phyloP scores from a whole-genome alignment of 805 yeast genomes.

The Maudiozyma serrabonitensis region DNA sequence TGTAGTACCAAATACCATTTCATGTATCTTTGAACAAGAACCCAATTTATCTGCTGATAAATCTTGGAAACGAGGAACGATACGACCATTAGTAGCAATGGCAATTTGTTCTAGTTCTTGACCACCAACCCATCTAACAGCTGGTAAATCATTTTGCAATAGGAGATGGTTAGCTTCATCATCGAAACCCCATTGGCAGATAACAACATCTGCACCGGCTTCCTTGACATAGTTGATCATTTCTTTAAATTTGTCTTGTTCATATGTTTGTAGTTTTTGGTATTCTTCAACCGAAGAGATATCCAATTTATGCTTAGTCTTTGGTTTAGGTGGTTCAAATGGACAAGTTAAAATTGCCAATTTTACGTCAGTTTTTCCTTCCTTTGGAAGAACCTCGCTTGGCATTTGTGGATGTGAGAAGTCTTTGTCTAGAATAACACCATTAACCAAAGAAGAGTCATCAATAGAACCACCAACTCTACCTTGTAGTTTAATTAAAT shows the following conservation, averaged over 20 bases:
- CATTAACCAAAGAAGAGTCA: slow-evolving; percentile 76
- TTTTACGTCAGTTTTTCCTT: slow-evolving; percentile 51
- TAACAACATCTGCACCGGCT: slow-evolving; percentile 91
- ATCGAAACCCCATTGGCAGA: slow-evolving; percentile 99
- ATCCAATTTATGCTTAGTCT: slow-evolving; percentile 94
- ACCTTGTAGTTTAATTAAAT: slow-evolving; percentile 88
- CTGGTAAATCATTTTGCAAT: slow-evolving; percentile 80
- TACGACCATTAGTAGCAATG: slow-evolving; percentile 93
- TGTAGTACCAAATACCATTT: slow-evolving; percentile 92
- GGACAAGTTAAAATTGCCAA: slow-evolving; percentile 96
- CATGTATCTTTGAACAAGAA: slow-evolving; percentile 72
- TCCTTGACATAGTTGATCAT: slow-evolving; percentile 83
- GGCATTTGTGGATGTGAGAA: slow-evolving; percentile 99
- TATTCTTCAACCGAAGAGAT: slow-evolving; percentile 92
- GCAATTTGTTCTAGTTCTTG: slow-evolving; percentile 93
- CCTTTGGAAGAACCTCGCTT: slow-evolving; percentile 40
- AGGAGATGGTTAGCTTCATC: slow-evolving; percentile 95
- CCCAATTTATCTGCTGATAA: slow-evolving; percentile 76
- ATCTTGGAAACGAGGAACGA: slow-evolving; percentile 96
- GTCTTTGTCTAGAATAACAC: slow-evolving; percentile 92
- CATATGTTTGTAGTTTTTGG: slow-evolving; percentile 81
- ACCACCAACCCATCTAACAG: slow-evolving; percentile 99
- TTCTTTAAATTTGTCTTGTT: slow-evolving; percentile 78
- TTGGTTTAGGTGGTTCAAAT: slow-evolving; percentile 99
- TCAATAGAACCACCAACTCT: slow-evolving; percentile 90